These are phyloP conservation scores for Spathaspora sp. DNA, from an alignment of 805 yeast genomes.

Conservation along the genomic window DNA sequence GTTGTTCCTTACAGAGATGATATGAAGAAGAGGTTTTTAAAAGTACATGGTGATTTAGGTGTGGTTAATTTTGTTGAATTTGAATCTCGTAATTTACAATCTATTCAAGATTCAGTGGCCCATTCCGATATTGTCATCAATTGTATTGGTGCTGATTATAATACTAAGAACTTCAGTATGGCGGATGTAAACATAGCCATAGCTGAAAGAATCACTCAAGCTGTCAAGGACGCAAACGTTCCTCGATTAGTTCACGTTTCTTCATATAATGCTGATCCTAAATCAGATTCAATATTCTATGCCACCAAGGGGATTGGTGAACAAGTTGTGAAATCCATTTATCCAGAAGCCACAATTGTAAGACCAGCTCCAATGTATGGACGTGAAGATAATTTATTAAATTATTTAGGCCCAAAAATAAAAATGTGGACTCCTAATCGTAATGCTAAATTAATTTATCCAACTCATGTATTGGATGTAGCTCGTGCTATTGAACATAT, in stretches of 20 bases:
- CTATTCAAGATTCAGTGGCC: slow-evolving; percentile 73
- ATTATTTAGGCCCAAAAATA: slow-evolving; percentile 51
- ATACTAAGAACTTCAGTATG: slow-evolving; percentile 77
- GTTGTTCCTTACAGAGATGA: slow-evolving; percentile 82
- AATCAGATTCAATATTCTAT: slow-evolving; percentile 65
- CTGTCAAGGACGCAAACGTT: slow-evolving; percentile 65
- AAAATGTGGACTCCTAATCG: slow-evolving; percentile 65
- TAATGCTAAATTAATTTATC: slow-evolving; percentile 59
- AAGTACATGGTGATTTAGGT: slow-evolving; percentile 83
- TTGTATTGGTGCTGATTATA: slow-evolving; percentile 70
- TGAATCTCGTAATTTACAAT: slow-evolving; percentile 72
- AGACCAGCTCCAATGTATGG: slow-evolving; percentile 84
- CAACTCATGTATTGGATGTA: slow-evolving; percentile 75
- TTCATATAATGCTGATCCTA: slow-evolving; percentile 67
- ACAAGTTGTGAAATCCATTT: slow-evolving; percentile 58
- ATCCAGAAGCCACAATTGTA: slow-evolving; percentile 78
- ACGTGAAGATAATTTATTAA: slow-evolving; percentile 65
- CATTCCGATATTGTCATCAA: slow-evolving; percentile 82
- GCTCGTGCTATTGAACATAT: slow-evolving; percentile 75
- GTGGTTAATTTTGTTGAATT: slow-evolving; percentile 81
- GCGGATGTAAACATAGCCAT: slow-evolving; percentile 82
- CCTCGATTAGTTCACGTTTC: slow-evolving; percentile 78
- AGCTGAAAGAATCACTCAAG: slow-evolving; percentile 71
- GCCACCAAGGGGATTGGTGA: slow-evolving; percentile 82
- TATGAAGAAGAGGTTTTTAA: slow-evolving; percentile 70